Evolutionary conservation across 306 rosid species (phyloP).

Genomic region (Betula pendula): DNA sequence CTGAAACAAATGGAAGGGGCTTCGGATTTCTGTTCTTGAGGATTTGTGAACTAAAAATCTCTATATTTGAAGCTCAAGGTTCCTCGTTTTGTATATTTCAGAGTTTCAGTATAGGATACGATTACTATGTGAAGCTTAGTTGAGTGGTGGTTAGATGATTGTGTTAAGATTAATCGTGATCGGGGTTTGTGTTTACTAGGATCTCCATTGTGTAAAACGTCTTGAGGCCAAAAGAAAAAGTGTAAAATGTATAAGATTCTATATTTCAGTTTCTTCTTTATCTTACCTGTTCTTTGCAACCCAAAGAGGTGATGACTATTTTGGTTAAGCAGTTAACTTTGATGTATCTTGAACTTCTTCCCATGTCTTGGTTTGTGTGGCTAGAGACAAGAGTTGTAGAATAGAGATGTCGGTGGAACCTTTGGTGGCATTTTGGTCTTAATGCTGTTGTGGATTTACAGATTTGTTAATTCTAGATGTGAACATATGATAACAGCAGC

Average conservation of each 20-base stretch:
- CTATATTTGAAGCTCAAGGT: neutral
- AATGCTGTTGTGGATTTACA: slow-evolving; percentile 15
- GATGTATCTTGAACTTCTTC: neutral
- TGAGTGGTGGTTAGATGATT: neutral
- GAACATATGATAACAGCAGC: neutral
- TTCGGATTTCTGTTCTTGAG: neutral
- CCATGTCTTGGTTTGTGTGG: neutral
- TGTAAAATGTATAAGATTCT: neutral
- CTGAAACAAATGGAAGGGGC: neutral
- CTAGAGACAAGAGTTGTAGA: slow-evolving; percentile 18
- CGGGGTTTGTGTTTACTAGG: slow-evolving; percentile 1
- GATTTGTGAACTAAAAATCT: neutral
- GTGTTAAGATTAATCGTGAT: neutral
- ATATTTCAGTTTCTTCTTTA: neutral
- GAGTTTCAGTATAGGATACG: neutral
- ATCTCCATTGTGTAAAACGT: neutral
- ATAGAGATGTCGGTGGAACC: slow-evolving; percentile 9
- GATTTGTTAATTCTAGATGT: slow-evolving; percentile 4
- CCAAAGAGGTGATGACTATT: neutral
- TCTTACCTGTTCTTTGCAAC: slow-evolving; percentile 11
- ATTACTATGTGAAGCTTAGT: neutral
- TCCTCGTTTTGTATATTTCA: neutral
- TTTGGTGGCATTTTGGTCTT: neutral
- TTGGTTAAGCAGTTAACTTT: slow-evolving; percentile 1
- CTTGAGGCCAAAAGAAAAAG: neutral